phyloP scores from a whole-genome alignment of 2,329 filamentous ascomycete species.

The Orbilia blumenaviensis region DNA sequence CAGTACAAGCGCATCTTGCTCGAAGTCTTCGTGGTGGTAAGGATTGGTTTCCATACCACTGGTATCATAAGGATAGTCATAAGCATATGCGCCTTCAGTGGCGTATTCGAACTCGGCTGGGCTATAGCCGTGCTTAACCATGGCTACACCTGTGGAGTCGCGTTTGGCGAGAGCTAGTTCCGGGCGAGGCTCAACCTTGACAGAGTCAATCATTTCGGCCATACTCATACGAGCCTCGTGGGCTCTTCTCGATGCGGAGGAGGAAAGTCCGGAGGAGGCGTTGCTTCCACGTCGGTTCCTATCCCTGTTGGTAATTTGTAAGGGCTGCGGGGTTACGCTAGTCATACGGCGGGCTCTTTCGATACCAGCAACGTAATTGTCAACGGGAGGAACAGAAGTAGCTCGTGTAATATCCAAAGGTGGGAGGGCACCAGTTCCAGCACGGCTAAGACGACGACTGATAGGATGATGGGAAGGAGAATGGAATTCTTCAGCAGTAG shows the following conservation, averaged over 20 bases:
- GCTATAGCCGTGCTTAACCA: constrained; percentile 37
- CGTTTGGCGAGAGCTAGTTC: constrained; percentile 45
- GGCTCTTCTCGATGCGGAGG: constrained; percentile 54
- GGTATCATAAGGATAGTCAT: constrained; percentile 46
- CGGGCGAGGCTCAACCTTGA: constrained; percentile 46
- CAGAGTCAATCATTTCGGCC: constrained; percentile 53
- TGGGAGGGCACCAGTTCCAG: constrained; percentile 52
- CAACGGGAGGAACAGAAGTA: constrained; percentile 56
- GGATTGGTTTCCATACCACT: constrained; percentile 53
- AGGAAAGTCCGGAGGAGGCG: constrained; percentile 54
- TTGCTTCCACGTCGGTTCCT: constrained; percentile 56
- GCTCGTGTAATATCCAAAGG: constrained; percentile 55
- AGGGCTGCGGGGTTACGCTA: constrained; percentile 54
- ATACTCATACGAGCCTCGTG: constrained; percentile 51
- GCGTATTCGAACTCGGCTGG: constrained; percentile 46
- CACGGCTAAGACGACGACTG: constrained; percentile 55
- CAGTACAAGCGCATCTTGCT: constrained; percentile 51
- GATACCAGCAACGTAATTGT: constrained; percentile 47
- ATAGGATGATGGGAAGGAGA: constrained; percentile 51
- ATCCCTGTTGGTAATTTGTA: constrained; percentile 39
- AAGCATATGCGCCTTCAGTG: constrained; percentile 29
- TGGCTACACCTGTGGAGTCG: constrained; percentile 45
- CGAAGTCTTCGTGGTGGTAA: constrained; percentile 54
- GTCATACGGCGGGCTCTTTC: constrained; percentile 55
- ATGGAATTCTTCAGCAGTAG: constrained; percentile 53